These are phyloP conservation scores for Nakaseomyces nivariensis DNA, from an alignment of 1,139 yeast genomes.

Conservation along the genomic window DNA sequence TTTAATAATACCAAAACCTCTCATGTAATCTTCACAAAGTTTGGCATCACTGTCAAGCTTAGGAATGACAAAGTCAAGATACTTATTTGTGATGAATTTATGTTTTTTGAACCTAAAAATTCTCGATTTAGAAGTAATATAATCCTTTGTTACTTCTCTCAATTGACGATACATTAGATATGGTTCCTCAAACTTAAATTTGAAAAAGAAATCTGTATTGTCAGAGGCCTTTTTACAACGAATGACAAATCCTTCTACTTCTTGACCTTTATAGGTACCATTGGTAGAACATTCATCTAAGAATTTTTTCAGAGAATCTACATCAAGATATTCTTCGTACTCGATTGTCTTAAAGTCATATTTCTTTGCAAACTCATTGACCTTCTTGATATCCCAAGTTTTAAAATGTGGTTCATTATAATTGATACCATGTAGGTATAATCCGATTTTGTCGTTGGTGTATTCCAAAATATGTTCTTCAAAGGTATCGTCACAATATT, in stretches of 20 bases:
- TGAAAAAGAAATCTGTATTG: conserved; percentile 60
- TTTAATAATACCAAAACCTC: conserved; percentile 67
- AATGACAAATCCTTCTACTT: conserved; percentile 89
- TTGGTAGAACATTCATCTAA: conserved; percentile 49
- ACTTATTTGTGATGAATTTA: conserved; percentile 51
- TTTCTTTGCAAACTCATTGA: conserved; percentile 46
- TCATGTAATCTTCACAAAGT: conserved; percentile 37
- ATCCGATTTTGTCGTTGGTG: conserved; percentile 52
- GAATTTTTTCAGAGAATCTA: conserved; percentile 39
- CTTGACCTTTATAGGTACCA: conserved; percentile 63
- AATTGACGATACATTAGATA: conserved; percentile 83
- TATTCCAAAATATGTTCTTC: conserved; percentile 92
- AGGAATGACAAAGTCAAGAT: conserved; percentile 56
- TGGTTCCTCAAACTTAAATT: conserved; percentile 92
- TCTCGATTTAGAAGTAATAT: conserved; percentile 39
- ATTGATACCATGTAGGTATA: conserved; percentile 85
- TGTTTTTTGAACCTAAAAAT: conserved; percentile 43
- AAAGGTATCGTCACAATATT: conserved; percentile 82
- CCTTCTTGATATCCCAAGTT: conserved; percentile 55
- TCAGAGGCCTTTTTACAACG: conserved; percentile 37
- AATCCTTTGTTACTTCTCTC: conserved; percentile 71
- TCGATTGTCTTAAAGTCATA: conserved; percentile 65
- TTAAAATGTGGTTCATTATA: conserved; percentile 51
- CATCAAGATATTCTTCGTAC: conserved; percentile 33
- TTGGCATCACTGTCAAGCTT: conserved; percentile 40